phyloP scores from a whole-genome alignment of 768 basidiomycete genomes.

The Lentinus brumalis region DNA sequence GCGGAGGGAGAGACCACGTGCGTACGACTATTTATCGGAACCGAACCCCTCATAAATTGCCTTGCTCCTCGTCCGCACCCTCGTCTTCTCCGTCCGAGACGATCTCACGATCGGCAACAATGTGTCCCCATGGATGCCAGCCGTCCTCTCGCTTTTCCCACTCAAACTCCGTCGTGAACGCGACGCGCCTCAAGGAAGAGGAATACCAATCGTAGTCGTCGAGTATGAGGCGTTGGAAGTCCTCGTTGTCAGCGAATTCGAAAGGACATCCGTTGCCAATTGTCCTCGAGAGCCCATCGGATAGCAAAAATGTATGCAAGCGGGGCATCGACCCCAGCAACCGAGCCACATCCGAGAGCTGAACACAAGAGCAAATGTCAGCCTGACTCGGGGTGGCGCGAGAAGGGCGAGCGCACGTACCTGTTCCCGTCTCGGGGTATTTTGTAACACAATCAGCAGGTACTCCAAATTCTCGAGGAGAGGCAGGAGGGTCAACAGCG shows the following conservation, averaged over 20 bases:
- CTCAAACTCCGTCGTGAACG: conserved; percentile 11
- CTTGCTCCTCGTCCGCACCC: too few relatives aligned
- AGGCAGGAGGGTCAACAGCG: not conserved
- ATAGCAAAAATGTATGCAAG: not conserved
- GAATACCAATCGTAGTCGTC: not conserved
- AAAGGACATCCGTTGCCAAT: not conserved
- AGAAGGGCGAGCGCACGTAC: not conserved
- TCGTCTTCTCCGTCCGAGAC: too few relatives aligned
- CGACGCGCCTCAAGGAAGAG: not conserved
- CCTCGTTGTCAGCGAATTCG: not conserved
- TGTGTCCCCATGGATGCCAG: not conserved
- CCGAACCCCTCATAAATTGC: too few relatives aligned
- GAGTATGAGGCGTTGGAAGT: not conserved
- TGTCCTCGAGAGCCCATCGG: not conserved
- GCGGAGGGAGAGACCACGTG: too few relatives aligned
- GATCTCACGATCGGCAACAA: too few relatives aligned
- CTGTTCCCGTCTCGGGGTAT: not conserved
- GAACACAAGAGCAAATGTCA: not conserved
- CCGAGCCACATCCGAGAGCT: not conserved
- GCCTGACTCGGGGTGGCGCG: not conserved
- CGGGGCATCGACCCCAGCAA: not conserved
- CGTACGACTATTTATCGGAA: too few relatives aligned
- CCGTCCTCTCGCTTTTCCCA: not conserved
- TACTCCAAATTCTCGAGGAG: not conserved
- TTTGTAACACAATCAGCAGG: not conserved